Evolutionary conservation across 371 early-diverging fungal species (phyloP).

Genomic region (Syncephalastrum monosporum): DNA sequence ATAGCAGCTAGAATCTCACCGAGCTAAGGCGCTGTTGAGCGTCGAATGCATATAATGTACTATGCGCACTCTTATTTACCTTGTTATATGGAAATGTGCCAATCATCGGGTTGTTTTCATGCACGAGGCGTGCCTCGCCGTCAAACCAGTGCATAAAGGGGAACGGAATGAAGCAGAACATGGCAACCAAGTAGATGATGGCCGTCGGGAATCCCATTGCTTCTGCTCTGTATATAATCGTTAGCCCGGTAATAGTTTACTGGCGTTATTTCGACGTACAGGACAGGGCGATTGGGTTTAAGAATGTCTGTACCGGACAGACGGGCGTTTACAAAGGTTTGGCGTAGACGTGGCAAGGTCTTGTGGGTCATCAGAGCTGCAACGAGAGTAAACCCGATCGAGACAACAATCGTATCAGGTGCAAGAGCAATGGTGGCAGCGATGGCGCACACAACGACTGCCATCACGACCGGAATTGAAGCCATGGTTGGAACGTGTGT

Average conservation of each 20-base stretch:
- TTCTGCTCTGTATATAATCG: conserved; percentile 26
- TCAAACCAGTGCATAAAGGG: conserved; percentile 85
- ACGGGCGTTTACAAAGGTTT: conserved; percentile 69
- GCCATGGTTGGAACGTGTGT: no score
- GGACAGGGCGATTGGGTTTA: conserved; percentile 68
- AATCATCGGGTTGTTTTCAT: conserved; percentile 34
- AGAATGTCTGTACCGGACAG: conserved; percentile 82
- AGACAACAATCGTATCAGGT: conserved; percentile 32
- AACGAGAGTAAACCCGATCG: conserved; percentile 61
- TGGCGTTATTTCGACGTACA: conserved; percentile 44
- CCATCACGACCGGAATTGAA: no score
- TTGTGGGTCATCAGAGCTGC: conserved; percentile 64
- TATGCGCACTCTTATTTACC: conserved; percentile 31
- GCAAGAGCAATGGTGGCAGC: neutral
- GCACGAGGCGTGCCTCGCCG: conserved; percentile 29
- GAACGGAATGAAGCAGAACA: conserved; percentile 91
- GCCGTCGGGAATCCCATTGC: conserved; percentile 50
- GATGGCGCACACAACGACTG: neutral
- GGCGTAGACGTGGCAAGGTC: conserved; percentile 54
- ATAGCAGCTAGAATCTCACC: conserved; percentile 87
- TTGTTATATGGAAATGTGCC: conserved; percentile 73
- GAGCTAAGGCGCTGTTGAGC: conserved; percentile 44
- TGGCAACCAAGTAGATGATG: conserved; percentile 76
- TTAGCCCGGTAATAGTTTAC: neutral
- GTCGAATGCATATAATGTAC: no score